Conservation (phyloP, 1,139 yeast genomes). For the Candida sanyaensis region DNA sequence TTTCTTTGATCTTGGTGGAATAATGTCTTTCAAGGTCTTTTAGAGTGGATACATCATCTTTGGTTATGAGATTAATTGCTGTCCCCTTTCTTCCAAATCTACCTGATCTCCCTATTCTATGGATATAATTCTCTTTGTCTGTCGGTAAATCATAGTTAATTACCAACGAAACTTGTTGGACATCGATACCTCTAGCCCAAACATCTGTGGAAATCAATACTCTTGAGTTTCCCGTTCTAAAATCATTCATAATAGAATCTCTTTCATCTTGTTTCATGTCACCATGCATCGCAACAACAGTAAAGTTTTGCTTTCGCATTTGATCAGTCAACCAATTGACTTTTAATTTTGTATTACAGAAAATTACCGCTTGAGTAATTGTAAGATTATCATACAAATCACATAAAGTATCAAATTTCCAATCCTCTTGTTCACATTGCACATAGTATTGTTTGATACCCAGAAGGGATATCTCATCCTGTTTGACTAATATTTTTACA, state of each 20-base stretch:
- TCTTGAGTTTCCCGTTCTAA: conserved; percentile 73
- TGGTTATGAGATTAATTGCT: conserved; percentile 85
- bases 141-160: conserved; percentile 88
- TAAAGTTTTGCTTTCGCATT: conserved; percentile 76
- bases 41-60: conserved; percentile 60
- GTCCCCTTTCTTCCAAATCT: conserved; percentile 96
- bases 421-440: conserved; percentile 87
- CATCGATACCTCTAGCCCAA: conserved; percentile 98
- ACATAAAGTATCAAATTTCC: conserved; percentile 94
- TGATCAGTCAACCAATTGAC: conserved; percentile 90
- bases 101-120: conserved; percentile 93
- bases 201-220: conserved; percentile 94
- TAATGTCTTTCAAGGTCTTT: conserved; percentile 77
- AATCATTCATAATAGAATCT: conserved; percentile 86
- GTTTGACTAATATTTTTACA: conserved; percentile 83
- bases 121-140: conserved; percentile 87
- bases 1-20: conserved; percentile 74
- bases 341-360: conserved; percentile 89
- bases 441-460: conserved; percentile 89
- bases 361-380: conserved; percentile 93
- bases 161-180: conserved; percentile 94
- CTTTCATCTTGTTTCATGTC: conserved; percentile 96
- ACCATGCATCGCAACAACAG: conserved; percentile 94
- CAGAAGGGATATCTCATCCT: conserved; percentile 85
- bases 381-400: conserved; percentile 93